Conservation (phyloP, 768 basidiomycete genomes). For the Omphalotus guepiniiformis region DNA sequence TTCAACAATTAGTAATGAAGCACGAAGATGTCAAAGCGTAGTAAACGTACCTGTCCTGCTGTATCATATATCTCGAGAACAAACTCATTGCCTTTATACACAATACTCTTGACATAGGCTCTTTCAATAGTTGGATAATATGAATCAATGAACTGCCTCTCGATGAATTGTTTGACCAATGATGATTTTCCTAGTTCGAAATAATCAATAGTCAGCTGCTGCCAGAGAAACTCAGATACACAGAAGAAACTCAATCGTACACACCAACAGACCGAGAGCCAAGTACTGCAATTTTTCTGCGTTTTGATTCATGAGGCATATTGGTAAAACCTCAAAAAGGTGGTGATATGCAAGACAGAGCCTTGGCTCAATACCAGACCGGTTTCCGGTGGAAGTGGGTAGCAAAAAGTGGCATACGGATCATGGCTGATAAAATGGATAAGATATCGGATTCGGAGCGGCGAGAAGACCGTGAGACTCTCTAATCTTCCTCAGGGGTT, state of each 20-base stretch:
- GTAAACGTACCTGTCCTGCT: conserved; percentile 79
- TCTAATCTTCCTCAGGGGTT: too few relatives aligned
- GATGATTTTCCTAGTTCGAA: conserved; percentile 83
- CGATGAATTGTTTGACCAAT: conserved; percentile 88
- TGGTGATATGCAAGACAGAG: too few relatives aligned
- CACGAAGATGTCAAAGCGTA: background rate
- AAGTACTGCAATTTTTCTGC: conserved; percentile 79
- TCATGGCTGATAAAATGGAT: too few relatives aligned
- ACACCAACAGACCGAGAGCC: conserved; percentile 86
- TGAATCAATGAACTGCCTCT: conserved; percentile 85
- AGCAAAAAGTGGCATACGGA: too few relatives aligned
- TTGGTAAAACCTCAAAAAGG: too few relatives aligned
- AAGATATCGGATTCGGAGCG: too few relatives aligned
- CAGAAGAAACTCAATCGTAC: too few relatives aligned
- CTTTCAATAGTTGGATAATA: conserved; percentile 97
- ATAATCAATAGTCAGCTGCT: conserved; percentile 5
- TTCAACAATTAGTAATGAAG: background rate
- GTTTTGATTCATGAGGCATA: conserved; percentile 6
- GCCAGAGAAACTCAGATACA: conserved; percentile 11
- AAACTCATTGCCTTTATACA: conserved; percentile 86
- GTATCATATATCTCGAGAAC: conserved; percentile 98
- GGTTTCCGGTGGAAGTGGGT: too few relatives aligned
- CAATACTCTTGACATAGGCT: conserved; percentile 80
- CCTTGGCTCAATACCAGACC: too few relatives aligned
- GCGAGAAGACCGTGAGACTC: too few relatives aligned